phyloP scores from a whole-genome alignment of 2,329 filamentous ascomycete genomes.

The Fusarium sp. region DNA sequence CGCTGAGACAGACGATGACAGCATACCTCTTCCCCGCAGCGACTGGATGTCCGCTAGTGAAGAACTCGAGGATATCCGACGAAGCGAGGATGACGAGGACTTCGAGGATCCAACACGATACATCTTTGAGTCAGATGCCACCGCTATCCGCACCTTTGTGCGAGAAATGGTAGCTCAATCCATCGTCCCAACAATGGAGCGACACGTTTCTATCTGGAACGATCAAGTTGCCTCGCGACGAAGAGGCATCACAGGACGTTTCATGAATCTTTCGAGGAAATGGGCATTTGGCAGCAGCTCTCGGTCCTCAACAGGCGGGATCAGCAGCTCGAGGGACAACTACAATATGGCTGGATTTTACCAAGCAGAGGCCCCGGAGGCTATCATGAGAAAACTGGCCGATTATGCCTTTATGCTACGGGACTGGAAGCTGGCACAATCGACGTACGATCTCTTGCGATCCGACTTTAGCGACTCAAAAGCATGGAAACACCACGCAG shows the following conservation, averaged over 20 bases:
- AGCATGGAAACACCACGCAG: conserved; percentile 96
- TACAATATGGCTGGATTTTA: conserved; percentile 90
- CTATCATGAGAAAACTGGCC: conserved; percentile 91
- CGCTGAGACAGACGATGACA: conserved; percentile 92
- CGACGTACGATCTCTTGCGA: conserved; percentile 91
- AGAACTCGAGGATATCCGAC: conserved; percentile 82
- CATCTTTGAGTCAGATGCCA: conserved; percentile 93
- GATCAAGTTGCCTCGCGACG: conserved; percentile 95
- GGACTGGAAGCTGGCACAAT: conserved; percentile 94
- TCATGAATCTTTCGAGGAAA: conserved; percentile 93
- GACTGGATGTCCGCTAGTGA: conserved; percentile 93
- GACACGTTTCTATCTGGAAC: conserved; percentile 92
- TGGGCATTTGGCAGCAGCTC: conserved; percentile 85
- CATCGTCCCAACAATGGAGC: conserved; percentile 96
- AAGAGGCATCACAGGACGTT: conserved; percentile 90
- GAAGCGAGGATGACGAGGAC: conserved; percentile 77
- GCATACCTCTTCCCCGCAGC: conserved; percentile 82
- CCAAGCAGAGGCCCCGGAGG: conserved; percentile 86
- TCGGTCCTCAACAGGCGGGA: conserved; percentile 71
- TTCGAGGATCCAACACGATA: conserved; percentile 81
- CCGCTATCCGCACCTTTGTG: conserved; percentile 89
- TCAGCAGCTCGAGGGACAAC: conserved; percentile 71
- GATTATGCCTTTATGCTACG: conserved; percentile 98
- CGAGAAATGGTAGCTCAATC: conserved; percentile 97
- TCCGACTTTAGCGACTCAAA: conserved; percentile 95